Evolutionary conservation across 495 filamentous ascomycete genomes (phyloP).

Genomic region (Xylaria castorea): DNA sequence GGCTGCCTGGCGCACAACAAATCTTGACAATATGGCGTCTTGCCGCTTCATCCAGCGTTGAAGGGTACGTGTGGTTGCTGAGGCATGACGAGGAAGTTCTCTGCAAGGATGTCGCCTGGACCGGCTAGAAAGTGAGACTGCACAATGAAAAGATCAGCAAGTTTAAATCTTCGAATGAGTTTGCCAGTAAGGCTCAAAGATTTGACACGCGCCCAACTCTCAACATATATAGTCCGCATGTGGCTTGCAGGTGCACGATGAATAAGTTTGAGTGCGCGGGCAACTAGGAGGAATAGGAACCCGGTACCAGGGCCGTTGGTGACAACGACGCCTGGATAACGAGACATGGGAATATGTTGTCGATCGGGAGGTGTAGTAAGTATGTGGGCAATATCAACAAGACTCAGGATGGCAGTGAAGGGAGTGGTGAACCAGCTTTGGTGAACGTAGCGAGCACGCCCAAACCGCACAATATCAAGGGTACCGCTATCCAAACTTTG

Average conservation of each 20-base stretch:
- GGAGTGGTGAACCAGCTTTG: constrained; percentile 76
- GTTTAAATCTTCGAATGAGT: constrained; percentile 57
- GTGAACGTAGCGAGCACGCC: constrained; percentile 77
- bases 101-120: neutral
- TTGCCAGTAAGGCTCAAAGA: constrained; percentile 81
- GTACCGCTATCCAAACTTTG: constrained; percentile 40
- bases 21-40: neutral
- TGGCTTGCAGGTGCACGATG: constrained; percentile 46
- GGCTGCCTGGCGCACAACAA: neutral
- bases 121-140: constrained; percentile 44
- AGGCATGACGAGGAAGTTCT: constrained; percentile 26
- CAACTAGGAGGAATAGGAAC: constrained; percentile 76
- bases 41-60: neutral
- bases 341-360: constrained; percentile 45
- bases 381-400: constrained; percentile 61
- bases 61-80: constrained; percentile 6
- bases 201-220: constrained; percentile 87
- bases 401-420: constrained; percentile 54
- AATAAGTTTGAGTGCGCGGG: constrained; percentile 70
- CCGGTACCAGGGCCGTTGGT: constrained; percentile 90
- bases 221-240: constrained; percentile 78
- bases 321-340: constrained; percentile 67
- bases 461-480: constrained; percentile 67
- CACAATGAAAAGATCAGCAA: constrained; percentile 53
- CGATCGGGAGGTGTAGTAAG: constrained; percentile 42